Evolutionary conservation across 2,329 filamentous ascomycete species (phyloP).

Genomic region (Golovinomyces cichoracearum): DNA sequence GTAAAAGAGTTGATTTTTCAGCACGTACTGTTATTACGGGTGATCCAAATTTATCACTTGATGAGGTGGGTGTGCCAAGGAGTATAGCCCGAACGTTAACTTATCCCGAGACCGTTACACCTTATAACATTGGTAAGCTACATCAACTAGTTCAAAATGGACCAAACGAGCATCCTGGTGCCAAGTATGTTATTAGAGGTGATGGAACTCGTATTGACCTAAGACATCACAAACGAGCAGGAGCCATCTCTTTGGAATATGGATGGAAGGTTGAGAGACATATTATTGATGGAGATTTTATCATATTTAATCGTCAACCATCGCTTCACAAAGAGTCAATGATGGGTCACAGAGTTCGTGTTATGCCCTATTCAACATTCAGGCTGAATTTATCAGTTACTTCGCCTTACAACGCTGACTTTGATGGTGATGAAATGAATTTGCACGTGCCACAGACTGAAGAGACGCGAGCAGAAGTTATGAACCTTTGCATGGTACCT

Average conservation of each 20-base stretch:
- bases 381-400: slow-evolving; percentile 92
- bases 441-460: slow-evolving; percentile 96
- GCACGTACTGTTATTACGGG: slow-evolving; percentile 98
- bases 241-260: slow-evolving; percentile 68
- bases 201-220: slow-evolving; percentile 88
- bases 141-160: slow-evolving; percentile 77
- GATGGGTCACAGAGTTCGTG: slow-evolving; percentile 94
- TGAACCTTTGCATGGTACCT: slow-evolving; percentile 88
- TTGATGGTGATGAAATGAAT: slow-evolving; percentile 99
- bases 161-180: slow-evolving; percentile 81
- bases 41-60: slow-evolving; percentile 83
- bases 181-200: slow-evolving; percentile 83
- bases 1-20: slow-evolving; percentile 97
- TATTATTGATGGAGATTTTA: slow-evolving; percentile 83
- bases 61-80: slow-evolving; percentile 88
- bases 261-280: slow-evolving; percentile 98
- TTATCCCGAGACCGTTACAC: slow-evolving; percentile 90
- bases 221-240: slow-evolving; percentile 64
- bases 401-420: slow-evolving; percentile 98
- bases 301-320: slow-evolving; percentile 98
- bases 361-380: slow-evolving; percentile 99
- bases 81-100: slow-evolving; percentile 83
- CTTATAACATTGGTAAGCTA: slow-evolving; percentile 87
- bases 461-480: slow-evolving; percentile 84
- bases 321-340: slow-evolving; percentile 99